Evolutionary conservation across 176 grass and related monocot genomes (phyloP), one percentile per base, ranked within the genome.

Genomic region (Hyparrhenia diplandra): DNA sequence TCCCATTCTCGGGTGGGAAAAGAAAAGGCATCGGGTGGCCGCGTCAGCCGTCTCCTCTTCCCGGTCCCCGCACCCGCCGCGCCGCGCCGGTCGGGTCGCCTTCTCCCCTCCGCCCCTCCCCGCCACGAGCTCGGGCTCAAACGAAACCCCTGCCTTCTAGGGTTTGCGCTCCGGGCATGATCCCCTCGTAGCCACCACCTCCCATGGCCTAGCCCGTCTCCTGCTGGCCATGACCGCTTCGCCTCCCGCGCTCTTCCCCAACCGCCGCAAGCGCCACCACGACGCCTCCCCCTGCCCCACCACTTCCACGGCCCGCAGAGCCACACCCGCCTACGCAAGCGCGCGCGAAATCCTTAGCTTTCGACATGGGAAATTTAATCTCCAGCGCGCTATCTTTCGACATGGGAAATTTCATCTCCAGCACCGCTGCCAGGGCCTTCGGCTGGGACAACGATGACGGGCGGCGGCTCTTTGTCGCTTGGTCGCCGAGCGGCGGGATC

Each of bases 291-390:
- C 27, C n/a, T 2, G 21, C 57, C 36, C 45, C 35, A 6, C 64
- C 76, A 80, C 82, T 71, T 64, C 41, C 63, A 75, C 63, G 70
- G 52, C 76, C 63, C 71, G 34, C 82, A 45, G 55, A 83, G 55
- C 87, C 70, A 18, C 10, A 39, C 57, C 43, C 79, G 64, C 69
- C 20, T 80, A 25, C 10, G 9, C 31, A 31, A 23, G 40, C 5
- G 16, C 10, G n/a, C n/a, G 76, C 51, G 40, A 67, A 18, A 10
- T 41, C 7, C 12, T 3, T 27, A 8, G 54, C 64, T 8, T 80
- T 82, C 71, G 36, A 87, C 79, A 94, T 94, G 92, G 71, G 89
- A 0, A 81, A 84, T 35, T 63, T 13, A 29, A 0, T 81, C 43
- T 46, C 43, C 13, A 13, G 10, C 39, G 1, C 1, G 5, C 0